A percentile compares a stretch with the other conserved stretches of the same genome.
These are phyloP conservation scores for Lanmaoa pseudosensibilis DNA, from an alignment of 768 basidiomycete species.

Conservation along the genomic window DNA sequence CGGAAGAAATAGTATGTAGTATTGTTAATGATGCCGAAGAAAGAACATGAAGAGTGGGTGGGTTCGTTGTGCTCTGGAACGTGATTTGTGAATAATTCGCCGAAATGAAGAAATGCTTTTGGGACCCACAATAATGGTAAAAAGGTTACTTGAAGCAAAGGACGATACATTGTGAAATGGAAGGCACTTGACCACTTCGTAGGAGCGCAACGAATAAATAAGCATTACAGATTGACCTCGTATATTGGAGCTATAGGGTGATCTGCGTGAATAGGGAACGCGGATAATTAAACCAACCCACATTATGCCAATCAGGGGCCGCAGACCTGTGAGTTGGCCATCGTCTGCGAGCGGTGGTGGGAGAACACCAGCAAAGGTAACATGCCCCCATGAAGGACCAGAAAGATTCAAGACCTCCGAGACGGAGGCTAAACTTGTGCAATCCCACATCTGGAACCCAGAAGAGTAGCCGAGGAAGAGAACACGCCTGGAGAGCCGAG, in stretches of 20 bases:
- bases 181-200: slow-evolving; percentile 14
- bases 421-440: slow-evolving; percentile 49
- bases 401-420: slow-evolving; percentile 55
- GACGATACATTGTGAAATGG: too few relatives aligned
- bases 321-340: slow-evolving; percentile 34
- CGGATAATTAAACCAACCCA: slow-evolving; percentile 20
- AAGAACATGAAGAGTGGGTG: slow-evolving; percentile 54
- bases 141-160: slow-evolving; percentile 46
- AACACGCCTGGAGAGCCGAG: slow-evolving; percentile 36
- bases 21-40: slow-evolving; percentile 53
- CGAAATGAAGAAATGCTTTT: not conserved
- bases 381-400: slow-evolving; percentile 33
- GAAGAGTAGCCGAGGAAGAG: slow-evolving; percentile 54
- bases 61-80: slow-evolving; percentile 55
- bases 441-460: slow-evolving; percentile 65
- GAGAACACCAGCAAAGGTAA: slow-evolving; percentile 44
- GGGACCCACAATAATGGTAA: slow-evolving; percentile 58
- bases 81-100: not conserved
- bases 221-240: too few relatives aligned
- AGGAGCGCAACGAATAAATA: too few relatives aligned
- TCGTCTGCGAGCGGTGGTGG: slow-evolving; percentile 28
- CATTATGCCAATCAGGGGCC: slow-evolving; percentile 38
- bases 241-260: too few relatives aligned
- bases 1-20: slow-evolving; percentile 47
- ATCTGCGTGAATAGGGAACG: not conserved